A percentile compares a stretch with the other conserved stretches of the same genome.
Conservation (phyloP, 2,329 filamentous ascomycete species). For the Aureobasidium sp. region DNA sequence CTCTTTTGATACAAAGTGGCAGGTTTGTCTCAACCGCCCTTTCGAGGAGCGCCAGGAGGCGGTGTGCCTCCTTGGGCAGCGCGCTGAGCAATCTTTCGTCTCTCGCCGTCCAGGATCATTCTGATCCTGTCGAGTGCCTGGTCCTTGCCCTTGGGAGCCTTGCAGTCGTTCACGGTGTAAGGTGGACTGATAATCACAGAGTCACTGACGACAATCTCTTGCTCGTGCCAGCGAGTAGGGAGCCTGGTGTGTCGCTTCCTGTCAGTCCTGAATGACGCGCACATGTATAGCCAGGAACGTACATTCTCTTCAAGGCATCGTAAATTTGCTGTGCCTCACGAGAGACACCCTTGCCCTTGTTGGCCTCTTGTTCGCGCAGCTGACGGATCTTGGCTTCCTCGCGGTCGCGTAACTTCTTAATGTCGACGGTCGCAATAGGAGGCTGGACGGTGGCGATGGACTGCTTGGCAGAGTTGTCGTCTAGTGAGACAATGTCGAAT, state of each 20-base stretch:
- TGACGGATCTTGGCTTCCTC: slow-evolving; percentile 51
- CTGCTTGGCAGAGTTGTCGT: slow-evolving; percentile 32
- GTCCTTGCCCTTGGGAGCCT: slow-evolving; percentile 37
- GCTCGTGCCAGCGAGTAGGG: slow-evolving; percentile 53
- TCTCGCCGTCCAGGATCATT: slow-evolving; percentile 42
- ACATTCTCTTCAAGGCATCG: slow-evolving; percentile 54
- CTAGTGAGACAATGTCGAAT: slow-evolving; percentile 48
- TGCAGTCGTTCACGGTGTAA: slow-evolving; percentile 51
- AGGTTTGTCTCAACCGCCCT: slow-evolving; percentile 14
- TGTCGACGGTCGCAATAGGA: slow-evolving; percentile 47
- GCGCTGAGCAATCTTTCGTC: slow-evolving; percentile 33
- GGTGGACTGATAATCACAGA: slow-evolving; percentile 52
- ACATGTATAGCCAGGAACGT: slow-evolving; percentile 20
- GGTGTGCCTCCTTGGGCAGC: slow-evolving; percentile 5
- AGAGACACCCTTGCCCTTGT: slow-evolving; percentile 54
- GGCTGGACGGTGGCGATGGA: slow-evolving; percentile 24
- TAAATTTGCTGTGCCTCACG: slow-evolving; percentile 58
- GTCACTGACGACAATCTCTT: slow-evolving; percentile 54
- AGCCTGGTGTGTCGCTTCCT: slow-evolving; percentile 29
- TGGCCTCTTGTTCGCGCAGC: slow-evolving; percentile 51
- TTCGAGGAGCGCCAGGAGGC: slow-evolving; percentile 3
- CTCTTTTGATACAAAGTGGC: neutral
- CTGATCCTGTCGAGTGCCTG: slow-evolving; percentile 37
- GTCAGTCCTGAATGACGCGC: neutral
- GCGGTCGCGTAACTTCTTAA: slow-evolving; percentile 47